These are phyloP conservation scores for Acrocalymma vagum DNA, from an alignment of 2,329 filamentous ascomycete genomes.

Conservation along the genomic window DNA sequence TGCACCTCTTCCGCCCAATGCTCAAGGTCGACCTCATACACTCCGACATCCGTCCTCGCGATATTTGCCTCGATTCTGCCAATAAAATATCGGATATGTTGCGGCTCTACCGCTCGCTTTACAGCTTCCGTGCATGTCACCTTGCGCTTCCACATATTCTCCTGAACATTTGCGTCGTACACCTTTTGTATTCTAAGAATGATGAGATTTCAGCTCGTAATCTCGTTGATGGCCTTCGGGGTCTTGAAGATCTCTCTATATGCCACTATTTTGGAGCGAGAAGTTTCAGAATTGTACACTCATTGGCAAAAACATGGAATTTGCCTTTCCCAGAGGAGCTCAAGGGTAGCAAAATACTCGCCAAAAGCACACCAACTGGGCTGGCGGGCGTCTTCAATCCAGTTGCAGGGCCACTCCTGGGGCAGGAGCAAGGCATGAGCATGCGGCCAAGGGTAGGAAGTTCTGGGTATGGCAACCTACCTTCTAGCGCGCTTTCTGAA, in stretches of 20 bases:
- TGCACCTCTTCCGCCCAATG: constrained; percentile 77
- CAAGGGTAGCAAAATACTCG: constrained; percentile 33
- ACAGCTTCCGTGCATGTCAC: constrained; percentile 51
- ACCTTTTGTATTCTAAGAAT: constrained; percentile 54
- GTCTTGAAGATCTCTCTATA: constrained; percentile 51
- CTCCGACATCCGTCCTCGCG: constrained; percentile 69
- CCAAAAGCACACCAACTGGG: constrained; percentile 19
- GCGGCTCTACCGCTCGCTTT: constrained; percentile 53
- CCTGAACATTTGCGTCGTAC: constrained; percentile 53
- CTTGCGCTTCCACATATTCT: constrained; percentile 51
- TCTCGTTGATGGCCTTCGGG: constrained; percentile 52
- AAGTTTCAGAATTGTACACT: constrained; percentile 53
- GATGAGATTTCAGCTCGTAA: constrained; percentile 45
- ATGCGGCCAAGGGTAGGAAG: constrained; percentile 13
- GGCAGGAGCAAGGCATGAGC: constrained; percentile 18
- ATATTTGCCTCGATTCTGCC: constrained; percentile 67
- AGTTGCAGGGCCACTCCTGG: constrained; percentile 25
- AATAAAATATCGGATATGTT: constrained; percentile 54
- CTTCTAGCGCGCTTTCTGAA: constrained; percentile 10
- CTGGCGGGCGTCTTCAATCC: constrained; percentile 26
- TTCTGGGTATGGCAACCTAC: no score
- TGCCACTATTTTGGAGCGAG: constrained; percentile 55
- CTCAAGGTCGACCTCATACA: constrained; percentile 68
- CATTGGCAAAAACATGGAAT: constrained; percentile 54
- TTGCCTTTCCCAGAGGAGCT: constrained; percentile 51